Evolutionary conservation across 345 rosid species (phyloP).

Genomic region (Viola odorata): DNA sequence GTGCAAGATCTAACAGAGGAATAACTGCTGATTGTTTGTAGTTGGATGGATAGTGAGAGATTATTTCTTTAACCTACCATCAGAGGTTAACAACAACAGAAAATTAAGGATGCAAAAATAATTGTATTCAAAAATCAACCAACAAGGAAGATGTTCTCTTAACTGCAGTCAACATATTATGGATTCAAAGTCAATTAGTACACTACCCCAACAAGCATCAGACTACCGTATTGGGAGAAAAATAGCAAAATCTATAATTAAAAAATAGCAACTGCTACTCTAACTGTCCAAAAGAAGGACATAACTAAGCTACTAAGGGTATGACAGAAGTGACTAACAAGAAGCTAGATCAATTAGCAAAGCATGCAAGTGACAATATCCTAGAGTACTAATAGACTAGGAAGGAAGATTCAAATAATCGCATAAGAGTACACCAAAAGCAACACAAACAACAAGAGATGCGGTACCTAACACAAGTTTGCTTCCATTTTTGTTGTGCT

Average conservation of each 20-base stretch:
- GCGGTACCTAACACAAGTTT: neutral
- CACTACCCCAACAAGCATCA: too few relatives aligned
- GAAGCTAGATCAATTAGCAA: too few relatives aligned
- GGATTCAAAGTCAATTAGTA: too few relatives aligned
- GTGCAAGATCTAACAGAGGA: slow-evolving; percentile 96
- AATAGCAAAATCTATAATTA: too few relatives aligned
- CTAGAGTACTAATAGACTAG: neutral
- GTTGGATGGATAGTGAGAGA: slow-evolving; percentile 94
- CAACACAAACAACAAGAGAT: neutral
- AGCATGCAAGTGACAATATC: too few relatives aligned
- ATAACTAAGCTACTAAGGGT: too few relatives aligned
- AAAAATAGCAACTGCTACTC: too few relatives aligned
- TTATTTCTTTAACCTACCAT: slow-evolving; percentile 73
- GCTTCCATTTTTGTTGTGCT: neutral
- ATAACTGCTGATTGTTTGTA: slow-evolving; percentile 99
- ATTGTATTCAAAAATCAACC: neutral
- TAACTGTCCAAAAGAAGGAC: too few relatives aligned
- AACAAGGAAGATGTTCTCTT: too few relatives aligned
- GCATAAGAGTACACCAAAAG: neutral
- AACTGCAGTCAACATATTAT: too few relatives aligned
- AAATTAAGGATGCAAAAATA: neutral
- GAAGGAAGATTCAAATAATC: neutral
- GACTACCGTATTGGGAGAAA: too few relatives aligned
- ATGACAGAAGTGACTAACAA: too few relatives aligned
- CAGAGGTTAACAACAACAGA: neutral